Evolutionary conservation across 192 early-diverging fungal genomes (phyloP).

Genomic region (Helicostylum pulchrum): DNA sequence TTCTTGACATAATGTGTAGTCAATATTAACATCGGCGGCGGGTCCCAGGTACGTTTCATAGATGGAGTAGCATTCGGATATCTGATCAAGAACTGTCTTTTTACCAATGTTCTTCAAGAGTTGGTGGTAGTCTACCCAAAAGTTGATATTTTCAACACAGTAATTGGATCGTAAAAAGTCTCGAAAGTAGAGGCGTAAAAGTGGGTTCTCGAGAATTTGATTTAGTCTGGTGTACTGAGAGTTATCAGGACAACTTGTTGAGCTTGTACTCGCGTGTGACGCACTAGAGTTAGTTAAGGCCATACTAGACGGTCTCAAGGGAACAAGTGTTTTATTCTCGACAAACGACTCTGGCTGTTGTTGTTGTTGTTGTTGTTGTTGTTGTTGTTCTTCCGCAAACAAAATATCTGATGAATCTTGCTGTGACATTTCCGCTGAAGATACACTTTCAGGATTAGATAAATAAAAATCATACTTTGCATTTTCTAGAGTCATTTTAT

Average conservation of each 20-base stretch:
- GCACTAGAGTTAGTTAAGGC: constrained; percentile 7
- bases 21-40: constrained; percentile 51
- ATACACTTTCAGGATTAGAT: too few relatives aligned
- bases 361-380: background rate
- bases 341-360: background rate
- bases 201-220: constrained; percentile 53
- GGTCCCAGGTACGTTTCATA: constrained; percentile 49
- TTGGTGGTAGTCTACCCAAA: constrained; percentile 53
- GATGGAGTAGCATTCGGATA: constrained; percentile 48
- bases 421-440: background rate
- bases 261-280: background rate
- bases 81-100: constrained; percentile 31
- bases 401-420: background rate
- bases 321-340: too few relatives aligned
- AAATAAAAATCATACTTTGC: too few relatives aligned
- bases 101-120: constrained; percentile 32
- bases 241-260: background rate
- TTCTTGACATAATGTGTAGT: constrained; percentile 45
- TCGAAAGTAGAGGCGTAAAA: constrained; percentile 54
- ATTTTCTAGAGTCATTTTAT: too few relatives aligned
- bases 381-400: background rate
- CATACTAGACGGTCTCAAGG: constrained; percentile 6
- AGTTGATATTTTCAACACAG: constrained; percentile 74
- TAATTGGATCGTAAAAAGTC: constrained; percentile 61
- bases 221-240: constrained; percentile 43